Evolutionary conservation across 148 eudicot genomes (phyloP).

Genomic region (Heliamphora exappendiculata): DNA sequence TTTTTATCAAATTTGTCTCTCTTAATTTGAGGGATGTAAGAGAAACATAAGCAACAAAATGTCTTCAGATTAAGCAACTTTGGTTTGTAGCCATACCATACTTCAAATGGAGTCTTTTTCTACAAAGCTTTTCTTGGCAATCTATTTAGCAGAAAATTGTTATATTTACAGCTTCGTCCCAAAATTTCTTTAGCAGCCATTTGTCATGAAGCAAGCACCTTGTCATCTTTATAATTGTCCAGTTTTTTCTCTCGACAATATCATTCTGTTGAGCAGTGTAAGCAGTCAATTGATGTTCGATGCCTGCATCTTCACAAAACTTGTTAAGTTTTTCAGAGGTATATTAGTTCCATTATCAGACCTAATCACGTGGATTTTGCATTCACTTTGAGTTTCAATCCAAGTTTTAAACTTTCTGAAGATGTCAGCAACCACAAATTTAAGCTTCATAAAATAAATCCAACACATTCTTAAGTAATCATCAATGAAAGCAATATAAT

Average conservation of each 20-base stretch:
- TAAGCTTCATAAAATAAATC: too few relatives aligned
- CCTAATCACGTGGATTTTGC: not conserved
- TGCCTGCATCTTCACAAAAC: not conserved
- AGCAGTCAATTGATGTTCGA: not conserved
- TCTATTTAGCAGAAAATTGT: not conserved
- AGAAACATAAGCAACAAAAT: not conserved
- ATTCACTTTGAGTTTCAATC: not conserved
- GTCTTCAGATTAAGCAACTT: not conserved
- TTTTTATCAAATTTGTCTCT: not conserved
- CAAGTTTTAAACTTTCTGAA: not conserved
- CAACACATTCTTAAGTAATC: not conserved
- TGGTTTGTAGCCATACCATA: not conserved
- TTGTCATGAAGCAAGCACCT: constrained; percentile 1
- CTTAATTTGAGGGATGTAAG: too few relatives aligned
- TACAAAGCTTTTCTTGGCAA: not conserved
- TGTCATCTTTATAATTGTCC: not conserved
- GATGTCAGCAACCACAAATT: not conserved
- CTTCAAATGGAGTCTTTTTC: too few relatives aligned
- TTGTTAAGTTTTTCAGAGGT: not conserved
- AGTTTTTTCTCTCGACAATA: not conserved
- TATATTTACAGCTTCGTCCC: not conserved
- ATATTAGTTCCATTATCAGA: not conserved
- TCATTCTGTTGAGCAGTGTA: not conserved
- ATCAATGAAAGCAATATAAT: not conserved
- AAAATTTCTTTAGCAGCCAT: not conserved